phyloP scores from a whole-genome alignment of 169 alveolate genomes.

The Eimeria maxima region DNA sequence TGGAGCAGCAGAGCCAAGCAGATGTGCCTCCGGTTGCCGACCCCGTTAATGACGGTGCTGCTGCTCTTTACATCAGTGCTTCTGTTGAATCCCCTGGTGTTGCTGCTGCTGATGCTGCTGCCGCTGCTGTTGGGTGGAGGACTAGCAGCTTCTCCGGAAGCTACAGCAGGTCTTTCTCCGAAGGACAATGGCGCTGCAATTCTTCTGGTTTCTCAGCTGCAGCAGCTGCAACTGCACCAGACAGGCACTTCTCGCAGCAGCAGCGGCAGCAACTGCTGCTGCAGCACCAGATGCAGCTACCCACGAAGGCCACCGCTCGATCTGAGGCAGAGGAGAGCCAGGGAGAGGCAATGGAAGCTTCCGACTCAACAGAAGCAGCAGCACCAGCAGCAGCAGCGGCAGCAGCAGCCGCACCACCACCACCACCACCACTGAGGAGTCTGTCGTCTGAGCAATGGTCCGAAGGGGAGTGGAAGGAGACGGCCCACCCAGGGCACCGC shows the following conservation, averaged over 20 bases:
- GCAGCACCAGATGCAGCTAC: not conserved
- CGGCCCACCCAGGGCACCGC: not conserved
- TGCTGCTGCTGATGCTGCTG: conserved; percentile 45
- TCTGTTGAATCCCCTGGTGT: not conserved
- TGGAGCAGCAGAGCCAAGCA: conserved; percentile 10
- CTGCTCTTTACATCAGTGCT: not conserved
- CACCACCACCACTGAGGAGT: not conserved
- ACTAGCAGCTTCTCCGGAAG: not conserved
- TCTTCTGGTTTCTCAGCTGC: not conserved
- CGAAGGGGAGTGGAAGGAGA: conserved; percentile 34
- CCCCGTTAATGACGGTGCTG: not conserved
- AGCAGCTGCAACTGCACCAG: conserved; percentile 11
- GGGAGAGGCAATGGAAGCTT: not conserved
- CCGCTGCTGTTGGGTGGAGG: no score
- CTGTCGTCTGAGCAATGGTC: conserved; percentile 1
- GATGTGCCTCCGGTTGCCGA: not conserved
- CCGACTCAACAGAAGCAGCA: conserved; percentile 11
- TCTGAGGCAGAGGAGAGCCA: not conserved
- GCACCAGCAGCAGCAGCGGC: not conserved
- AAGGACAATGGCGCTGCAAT: conserved; percentile 34
- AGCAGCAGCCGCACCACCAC: not conserved
- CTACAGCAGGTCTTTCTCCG: not conserved
- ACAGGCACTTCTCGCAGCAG: not conserved
- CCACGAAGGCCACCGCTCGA: not conserved
- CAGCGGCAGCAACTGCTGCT: not conserved